These are phyloP conservation scores for Mortierella sp. DNA, from an alignment of 371 early-diverging fungal genomes.

Conservation along the genomic window DNA sequence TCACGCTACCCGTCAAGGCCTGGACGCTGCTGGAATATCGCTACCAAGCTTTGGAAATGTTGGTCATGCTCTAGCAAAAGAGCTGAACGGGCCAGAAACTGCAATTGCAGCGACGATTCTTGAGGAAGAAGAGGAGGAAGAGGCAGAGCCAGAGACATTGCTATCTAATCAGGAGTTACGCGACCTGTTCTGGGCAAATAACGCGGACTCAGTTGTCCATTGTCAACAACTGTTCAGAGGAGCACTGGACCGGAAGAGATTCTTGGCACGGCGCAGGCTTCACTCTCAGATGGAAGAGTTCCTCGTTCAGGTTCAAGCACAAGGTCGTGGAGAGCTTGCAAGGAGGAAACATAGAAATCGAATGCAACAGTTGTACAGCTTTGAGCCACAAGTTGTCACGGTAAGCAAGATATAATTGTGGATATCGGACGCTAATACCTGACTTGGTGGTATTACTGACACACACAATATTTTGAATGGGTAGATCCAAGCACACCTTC, in stretches of 20 bases:
- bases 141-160: slow-evolving; percentile 46
- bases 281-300: slow-evolving; percentile 52
- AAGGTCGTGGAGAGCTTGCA: slow-evolving; percentile 67
- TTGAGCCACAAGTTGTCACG: slow-evolving; percentile 37
- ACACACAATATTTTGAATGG: slow-evolving; percentile 33
- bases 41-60: slow-evolving; percentile 90
- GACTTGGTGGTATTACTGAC: too few species aligned
- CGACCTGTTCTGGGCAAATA: slow-evolving; percentile 46
- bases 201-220: slow-evolving; percentile 52
- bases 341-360: slow-evolving; percentile 59
- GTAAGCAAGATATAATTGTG: slow-evolving; percentile 14
- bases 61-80: slow-evolving; percentile 74
- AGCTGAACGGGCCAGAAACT: slow-evolving; percentile 61
- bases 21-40: slow-evolving; percentile 81
- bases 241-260: slow-evolving; percentile 64
- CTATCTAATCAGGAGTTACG: slow-evolving; percentile 50
- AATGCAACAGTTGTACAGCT: slow-evolving; percentile 33
- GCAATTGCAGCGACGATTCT: slow-evolving; percentile 61
- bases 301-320: slow-evolving; percentile 71
- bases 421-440: too few species aligned
- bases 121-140: slow-evolving; percentile 54
- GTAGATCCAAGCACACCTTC: slow-evolving; percentile 78
- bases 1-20: slow-evolving; percentile 81
- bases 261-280: slow-evolving; percentile 58
- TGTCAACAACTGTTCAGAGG: slow-evolving; percentile 74